These are phyloP conservation scores for Ballota nigra DNA, from an alignment of 257 asterid genomes.

Conservation along the genomic window DNA sequence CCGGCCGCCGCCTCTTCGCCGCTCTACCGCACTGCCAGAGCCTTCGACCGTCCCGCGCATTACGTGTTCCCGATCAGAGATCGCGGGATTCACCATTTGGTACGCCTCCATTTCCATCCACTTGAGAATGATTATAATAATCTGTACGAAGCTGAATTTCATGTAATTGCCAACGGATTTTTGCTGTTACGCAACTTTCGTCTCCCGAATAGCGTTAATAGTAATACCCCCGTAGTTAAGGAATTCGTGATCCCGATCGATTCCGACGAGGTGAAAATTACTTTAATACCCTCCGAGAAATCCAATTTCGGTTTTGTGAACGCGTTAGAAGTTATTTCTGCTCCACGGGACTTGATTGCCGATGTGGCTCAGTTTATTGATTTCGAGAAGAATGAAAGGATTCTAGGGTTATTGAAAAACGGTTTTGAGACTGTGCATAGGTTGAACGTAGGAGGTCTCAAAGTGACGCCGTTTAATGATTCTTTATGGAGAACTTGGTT, in stretches of 20 bases:
- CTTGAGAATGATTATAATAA: conserved; percentile 20
- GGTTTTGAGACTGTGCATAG: conserved; percentile 82
- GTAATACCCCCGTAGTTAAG: conserved; percentile 47
- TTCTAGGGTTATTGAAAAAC: conserved; percentile 53
- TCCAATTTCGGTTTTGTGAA: conserved; percentile 63
- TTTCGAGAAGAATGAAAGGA: conserved; percentile 42
- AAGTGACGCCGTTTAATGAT: conserved; percentile 92
- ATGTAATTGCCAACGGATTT: conserved; percentile 75
- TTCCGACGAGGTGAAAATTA: conserved; percentile 46
- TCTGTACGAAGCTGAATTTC: conserved; percentile 51
- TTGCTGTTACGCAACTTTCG: conserved; percentile 57
- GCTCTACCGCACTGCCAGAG: conserved; percentile 66
- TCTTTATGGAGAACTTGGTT: conserved; percentile 94
- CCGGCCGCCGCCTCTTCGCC: conserved; percentile 36
- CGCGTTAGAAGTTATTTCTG: conserved; percentile 86
- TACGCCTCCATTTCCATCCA: conserved; percentile 76
- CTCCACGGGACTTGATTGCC: conserved; percentile 72
- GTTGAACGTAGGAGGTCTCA: conserved; percentile 82
- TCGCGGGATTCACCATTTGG: conserved; percentile 58
- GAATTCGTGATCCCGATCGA: conserved; percentile 64
- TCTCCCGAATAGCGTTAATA: conserved; percentile 3
- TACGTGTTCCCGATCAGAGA: conserved; percentile 57
- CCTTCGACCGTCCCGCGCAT: conserved; percentile 55
- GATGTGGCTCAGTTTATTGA: conserved; percentile 61
- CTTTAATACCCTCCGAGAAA: conserved; percentile 48